These are phyloP conservation scores for Nectriaceae sp. DNA, from an alignment of 2,329 filamentous ascomycete genomes.

Conservation along the genomic window DNA sequence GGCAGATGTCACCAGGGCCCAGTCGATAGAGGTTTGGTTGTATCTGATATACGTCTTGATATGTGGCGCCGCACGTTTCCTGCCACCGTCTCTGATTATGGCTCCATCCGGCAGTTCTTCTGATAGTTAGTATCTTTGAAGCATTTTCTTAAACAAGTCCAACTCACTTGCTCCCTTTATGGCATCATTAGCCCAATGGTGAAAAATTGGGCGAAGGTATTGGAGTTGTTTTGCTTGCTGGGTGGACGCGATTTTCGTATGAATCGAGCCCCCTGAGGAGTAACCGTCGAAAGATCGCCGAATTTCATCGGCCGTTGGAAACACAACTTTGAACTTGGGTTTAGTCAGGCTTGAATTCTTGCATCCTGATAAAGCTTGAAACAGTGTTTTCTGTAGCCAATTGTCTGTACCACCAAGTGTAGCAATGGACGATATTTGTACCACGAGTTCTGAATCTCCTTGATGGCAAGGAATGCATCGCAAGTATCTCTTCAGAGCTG, in stretches of 20 bases:
- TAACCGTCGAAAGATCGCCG: constrained; percentile 78
- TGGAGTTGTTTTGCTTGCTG: constrained; percentile 73
- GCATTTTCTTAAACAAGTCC: neutral
- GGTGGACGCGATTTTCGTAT: constrained; percentile 72
- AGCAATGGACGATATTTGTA: constrained; percentile 80
- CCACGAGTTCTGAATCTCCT: constrained; percentile 51
- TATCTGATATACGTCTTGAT: constrained; percentile 87
- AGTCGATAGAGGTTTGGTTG: constrained; percentile 63
- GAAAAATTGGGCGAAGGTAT: constrained; percentile 70
- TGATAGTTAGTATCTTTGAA: constrained; percentile 4
- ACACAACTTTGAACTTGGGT: constrained; percentile 70
- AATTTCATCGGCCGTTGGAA: constrained; percentile 79
- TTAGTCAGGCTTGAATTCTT: constrained; percentile 16
- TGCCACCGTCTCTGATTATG: constrained; percentile 51
- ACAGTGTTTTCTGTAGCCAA: constrained; percentile 71
- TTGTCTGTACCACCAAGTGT: constrained; percentile 70
- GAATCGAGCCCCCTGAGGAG: constrained; percentile 74
- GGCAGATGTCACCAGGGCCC: constrained; percentile 88
- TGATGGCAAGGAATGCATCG: constrained; percentile 49
- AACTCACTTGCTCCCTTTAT: constrained; percentile 35
- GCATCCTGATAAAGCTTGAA: constrained; percentile 47
- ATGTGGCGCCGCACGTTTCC: constrained; percentile 76
- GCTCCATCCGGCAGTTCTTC: constrained; percentile 29
- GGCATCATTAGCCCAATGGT: constrained; percentile 73
- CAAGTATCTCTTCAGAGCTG: constrained; percentile 63